Base-by-base conservation (phyloP, 371 early-diverging fungal genomes). In the Coemansia sp. region DNA sequence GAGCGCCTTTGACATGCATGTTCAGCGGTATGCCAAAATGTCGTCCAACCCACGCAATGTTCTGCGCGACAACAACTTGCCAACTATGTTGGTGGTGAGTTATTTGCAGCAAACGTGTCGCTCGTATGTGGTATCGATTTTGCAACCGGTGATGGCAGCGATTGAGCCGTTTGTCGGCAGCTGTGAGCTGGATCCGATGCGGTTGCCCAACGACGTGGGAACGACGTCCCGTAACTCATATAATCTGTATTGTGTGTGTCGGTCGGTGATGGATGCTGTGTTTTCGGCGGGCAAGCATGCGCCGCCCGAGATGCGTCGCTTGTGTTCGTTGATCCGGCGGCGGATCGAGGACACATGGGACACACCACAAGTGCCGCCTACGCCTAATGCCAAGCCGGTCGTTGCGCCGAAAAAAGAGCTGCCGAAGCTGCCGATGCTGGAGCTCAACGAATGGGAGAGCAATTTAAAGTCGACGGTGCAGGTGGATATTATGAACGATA, bases 31-130 rank as follows among this genome's bases (percentile, higher is more conserved):
- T 48, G 53, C 71, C 5, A 61, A 56, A 3, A n/a, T 56, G n/a
- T 56, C 76, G n/a, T 47, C 67, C 22, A 75, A 71, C 26, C 71
- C 76, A 8, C 76, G 76, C 47, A 75, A 75, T 39, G 47, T 75
- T 5, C 62, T 75, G 47, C 76, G 76, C 55, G 76, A 75, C 67
- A 75, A 75, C 53, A 69, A 85, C 59, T 63, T 78, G n/a, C 69
- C 67, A 22, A 71, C 78, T 1, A 66, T 78, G 75, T 71, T 74
- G 5, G 68, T 78, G 14, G 74, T 73, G 48, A 63, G 74, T 61
- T 78, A 70, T 29, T 53, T 73, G 47, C 78, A 78, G 63, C 70
- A 68, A 53, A 73, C 65, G 14, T 70, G 74, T 55, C 74, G 74
- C 21, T 37, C 52, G 37, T 78, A 70, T 57, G 48, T 78, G 31